Evolutionary conservation across 768 basidiomycete genomes (phyloP).

Genomic region (Clitopilus passeckerianus): DNA sequence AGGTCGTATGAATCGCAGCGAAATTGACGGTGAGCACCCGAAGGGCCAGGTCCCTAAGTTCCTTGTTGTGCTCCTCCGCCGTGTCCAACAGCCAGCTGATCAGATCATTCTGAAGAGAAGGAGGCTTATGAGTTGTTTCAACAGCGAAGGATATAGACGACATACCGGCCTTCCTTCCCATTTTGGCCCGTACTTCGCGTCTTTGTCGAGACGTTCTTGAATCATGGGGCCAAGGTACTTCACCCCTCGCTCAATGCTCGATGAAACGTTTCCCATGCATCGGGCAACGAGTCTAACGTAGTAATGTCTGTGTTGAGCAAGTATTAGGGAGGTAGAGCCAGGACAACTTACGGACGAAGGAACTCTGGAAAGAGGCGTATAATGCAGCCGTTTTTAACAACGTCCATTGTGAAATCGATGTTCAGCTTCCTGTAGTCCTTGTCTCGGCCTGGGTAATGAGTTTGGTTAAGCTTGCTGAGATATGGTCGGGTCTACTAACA

Average conservation of each 20-base stretch:
- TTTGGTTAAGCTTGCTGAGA: neutral
- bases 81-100: slow-evolving; percentile 23
- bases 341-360: slow-evolving; percentile 35
- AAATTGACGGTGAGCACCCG: slow-evolving; percentile 21
- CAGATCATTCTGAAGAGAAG: slow-evolving; percentile 18
- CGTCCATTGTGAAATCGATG: slow-evolving; percentile 28
- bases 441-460: slow-evolving; percentile 28
- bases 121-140: neutral
- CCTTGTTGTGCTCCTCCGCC: slow-evolving; percentile 13
- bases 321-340: neutral
- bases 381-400: slow-evolving; percentile 23
- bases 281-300: slow-evolving; percentile 18
- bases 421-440: slow-evolving; percentile 32
- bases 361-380: slow-evolving; percentile 34
- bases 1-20: slow-evolving; percentile 25
- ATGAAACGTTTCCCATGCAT: slow-evolving; percentile 13
- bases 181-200: slow-evolving; percentile 24
- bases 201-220: slow-evolving; percentile 21
- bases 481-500: slow-evolving; percentile 23
- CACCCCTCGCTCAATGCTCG: slow-evolving; percentile 16
- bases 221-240: slow-evolving; percentile 25
- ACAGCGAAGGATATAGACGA: neutral
- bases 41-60: slow-evolving; percentile 11
- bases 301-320: neutral
- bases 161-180: slow-evolving; percentile 30